phyloP scores from a whole-genome alignment of 2,329 filamentous ascomycete species.

The Sordariomycetes sp. region DNA sequence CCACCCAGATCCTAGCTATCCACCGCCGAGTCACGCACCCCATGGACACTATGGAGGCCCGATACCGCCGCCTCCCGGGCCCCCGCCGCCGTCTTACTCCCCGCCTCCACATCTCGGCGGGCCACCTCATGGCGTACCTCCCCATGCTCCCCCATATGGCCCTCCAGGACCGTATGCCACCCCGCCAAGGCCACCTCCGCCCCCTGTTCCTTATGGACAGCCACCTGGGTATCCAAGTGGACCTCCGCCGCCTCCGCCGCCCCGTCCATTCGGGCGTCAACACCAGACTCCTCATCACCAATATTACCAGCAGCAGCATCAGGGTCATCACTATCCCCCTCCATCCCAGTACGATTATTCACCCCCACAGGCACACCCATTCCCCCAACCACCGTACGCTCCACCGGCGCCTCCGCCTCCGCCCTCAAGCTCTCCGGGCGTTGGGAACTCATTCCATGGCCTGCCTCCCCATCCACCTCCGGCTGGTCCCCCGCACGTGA shows the following conservation, averaged over 20 bases:
- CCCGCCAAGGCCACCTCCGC: slow-evolving; percentile 5
- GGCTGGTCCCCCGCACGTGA: neutral
- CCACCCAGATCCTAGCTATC: slow-evolving; percentile 15
- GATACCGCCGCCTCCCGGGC: slow-evolving; percentile 11
- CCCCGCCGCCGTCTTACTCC: slow-evolving; percentile 8
- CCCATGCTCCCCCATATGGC: slow-evolving; percentile 6
- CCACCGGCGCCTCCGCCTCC: slow-evolving; percentile 10
- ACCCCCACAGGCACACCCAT: slow-evolving; percentile 9
- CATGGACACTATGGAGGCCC: slow-evolving; percentile 12
- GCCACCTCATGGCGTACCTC: slow-evolving; percentile 8
- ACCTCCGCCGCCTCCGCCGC: slow-evolving; percentile 2
- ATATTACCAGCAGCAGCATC: slow-evolving; percentile 10
- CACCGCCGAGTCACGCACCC: slow-evolving; percentile 12
- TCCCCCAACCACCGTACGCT: slow-evolving; percentile 10
- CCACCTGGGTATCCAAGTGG: neutral
- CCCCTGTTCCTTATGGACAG: neutral
- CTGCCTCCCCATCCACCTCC: neutral
- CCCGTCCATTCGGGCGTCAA: slow-evolving; percentile 5
- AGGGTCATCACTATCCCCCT: slow-evolving; percentile 12
- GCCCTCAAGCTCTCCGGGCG: slow-evolving; percentile 1
- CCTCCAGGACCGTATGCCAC: neutral
- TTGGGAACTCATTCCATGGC: neutral
- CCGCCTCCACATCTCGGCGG: slow-evolving; percentile 10
- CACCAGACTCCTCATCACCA: slow-evolving; percentile 6
- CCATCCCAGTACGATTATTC: slow-evolving; percentile 6